Evolutionary conservation across 2,329 filamentous ascomycete species (phyloP), one percentile per base, ranked within the genome.

Genomic region (Parasarocladium wereldwijsianum): DNA sequence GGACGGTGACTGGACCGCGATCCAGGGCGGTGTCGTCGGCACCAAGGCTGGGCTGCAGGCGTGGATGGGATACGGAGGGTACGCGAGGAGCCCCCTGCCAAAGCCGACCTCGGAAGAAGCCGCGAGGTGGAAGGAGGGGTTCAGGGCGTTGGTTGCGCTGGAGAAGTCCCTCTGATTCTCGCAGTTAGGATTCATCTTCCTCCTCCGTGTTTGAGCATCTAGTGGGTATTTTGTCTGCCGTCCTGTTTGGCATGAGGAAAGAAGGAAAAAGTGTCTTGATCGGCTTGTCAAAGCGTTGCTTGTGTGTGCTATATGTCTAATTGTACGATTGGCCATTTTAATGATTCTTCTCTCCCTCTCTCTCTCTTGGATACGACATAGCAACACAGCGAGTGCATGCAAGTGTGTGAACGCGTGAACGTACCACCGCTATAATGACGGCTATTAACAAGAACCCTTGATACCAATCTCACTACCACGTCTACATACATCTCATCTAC

Each of bases 61-160:
- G 33, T 35, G 28, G 31, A 33, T 36, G 25, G 39, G 13, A 24
- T 43, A 36, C 17, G 35, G 32, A 9, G 35, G 35, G 14, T 40
- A 41, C 26, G 41, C 41, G 13, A 31, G 41, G 13, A 62, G 61
- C 17, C 65, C 66, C 17, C 52, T 70, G 29, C 65, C 65, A 20
- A 57, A 55, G 39, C 66, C 66, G 26, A 60, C 58, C 17, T 38
- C 47, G 31, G 64, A 66, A 36, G 57, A 71, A 46, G 48, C 44
- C 12, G 50, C 50, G 36, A 54, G 47, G 38, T 71, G 64, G 65
- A 67, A 65, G 42, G 64, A 70, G 33, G 64, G 62, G 9, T 72
- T 67, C 49, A 52, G 60, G 35, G 64, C 66, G 17, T 44, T 71
- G 26, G 49, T 68, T 24, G 37, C 55, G 28, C 41, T 70, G 37